These are phyloP conservation scores for Butyriboletus loyo DNA, from an alignment of 768 basidiomycete species.

Conservation along the genomic window DNA sequence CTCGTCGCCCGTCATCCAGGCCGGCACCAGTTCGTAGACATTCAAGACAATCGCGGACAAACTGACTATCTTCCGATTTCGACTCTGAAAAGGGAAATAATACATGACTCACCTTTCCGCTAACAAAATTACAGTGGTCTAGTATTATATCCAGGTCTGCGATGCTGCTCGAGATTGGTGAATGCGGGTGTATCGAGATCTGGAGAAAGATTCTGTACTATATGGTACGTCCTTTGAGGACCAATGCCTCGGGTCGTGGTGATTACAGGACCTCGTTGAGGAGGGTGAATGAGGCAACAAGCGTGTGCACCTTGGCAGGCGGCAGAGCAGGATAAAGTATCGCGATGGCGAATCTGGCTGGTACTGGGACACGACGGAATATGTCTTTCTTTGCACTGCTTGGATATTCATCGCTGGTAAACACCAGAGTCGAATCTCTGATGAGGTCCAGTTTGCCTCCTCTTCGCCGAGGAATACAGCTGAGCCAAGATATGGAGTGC, in stretches of 20 bases:
- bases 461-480: conserved; percentile 39
- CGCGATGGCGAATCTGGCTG: conserved; percentile 54
- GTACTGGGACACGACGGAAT: conserved; percentile 42
- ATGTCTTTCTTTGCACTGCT: conserved; percentile 58
- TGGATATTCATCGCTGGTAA: conserved; percentile 67
- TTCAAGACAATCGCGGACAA: conserved; percentile 94
- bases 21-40: conserved; percentile 83
- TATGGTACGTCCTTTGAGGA: conserved; percentile 62
- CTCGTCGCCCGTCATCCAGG: conserved; percentile 71
- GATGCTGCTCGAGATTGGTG: conserved; percentile 73
- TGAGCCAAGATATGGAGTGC: conserved; percentile 41
- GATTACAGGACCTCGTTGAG: conserved; percentile 38
- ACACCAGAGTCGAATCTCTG: conserved; percentile 68
- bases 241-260: conserved; percentile 61
- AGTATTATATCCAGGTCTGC: conserved; percentile 86
- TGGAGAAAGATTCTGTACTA: conserved; percentile 55
- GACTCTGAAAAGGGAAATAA: not conserved
- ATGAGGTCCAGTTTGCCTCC: conserved; percentile 38
- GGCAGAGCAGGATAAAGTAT: conserved; percentile 69
- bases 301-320: conserved; percentile 40
- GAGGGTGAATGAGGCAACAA: conserved; percentile 51
- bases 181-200: conserved; percentile 64
- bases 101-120: conserved; percentile 52
- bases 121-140: conserved; percentile 81
- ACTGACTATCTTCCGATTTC: conserved; percentile 41